A percentile compares a stretch with the other conserved stretches of the same genome.
Evolutionary conservation across 2,329 filamentous ascomycete species (phyloP).

Genomic region (Tolypocladium tropicale): DNA sequence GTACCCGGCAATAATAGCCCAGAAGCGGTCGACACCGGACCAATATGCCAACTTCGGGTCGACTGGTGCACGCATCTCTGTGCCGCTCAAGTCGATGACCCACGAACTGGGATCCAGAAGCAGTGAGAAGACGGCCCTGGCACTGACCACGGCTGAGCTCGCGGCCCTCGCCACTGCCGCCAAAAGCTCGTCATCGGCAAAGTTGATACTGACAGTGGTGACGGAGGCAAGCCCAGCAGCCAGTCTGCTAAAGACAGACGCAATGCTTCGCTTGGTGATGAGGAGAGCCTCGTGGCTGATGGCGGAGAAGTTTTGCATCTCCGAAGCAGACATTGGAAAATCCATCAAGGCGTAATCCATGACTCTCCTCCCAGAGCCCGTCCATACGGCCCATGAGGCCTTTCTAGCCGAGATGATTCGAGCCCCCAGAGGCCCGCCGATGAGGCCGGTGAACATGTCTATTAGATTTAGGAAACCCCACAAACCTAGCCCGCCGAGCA

Average conservation of each 20-base stretch:
- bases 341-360: slow-evolving; percentile 39
- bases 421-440: slow-evolving; percentile 19
- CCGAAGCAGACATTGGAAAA: slow-evolving; percentile 41
- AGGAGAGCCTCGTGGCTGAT: slow-evolving; percentile 62
- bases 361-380: slow-evolving; percentile 35
- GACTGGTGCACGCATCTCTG: slow-evolving; percentile 25
- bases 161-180: background rate
- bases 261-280: slow-evolving; percentile 44
- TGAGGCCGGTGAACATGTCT: slow-evolving; percentile 24
- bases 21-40: slow-evolving; percentile 53
- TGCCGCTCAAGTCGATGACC: slow-evolving; percentile 45
- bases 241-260: slow-evolving; percentile 26
- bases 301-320: slow-evolving; percentile 68
- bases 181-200: slow-evolving; percentile 6
- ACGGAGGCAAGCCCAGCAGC: slow-evolving; percentile 31
- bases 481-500: slow-evolving; percentile 46
- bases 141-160: slow-evolving; percentile 8
- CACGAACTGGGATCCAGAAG: slow-evolving; percentile 41
- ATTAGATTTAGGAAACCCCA: slow-evolving; percentile 29
- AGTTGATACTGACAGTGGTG: slow-evolving; percentile 29
- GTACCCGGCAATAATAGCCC: slow-evolving; percentile 76
- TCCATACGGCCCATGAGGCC: slow-evolving; percentile 31
- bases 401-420: slow-evolving; percentile 23
- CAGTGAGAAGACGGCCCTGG: slow-evolving; percentile 10
- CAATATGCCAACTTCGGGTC: slow-evolving; percentile 56